These are phyloP conservation scores for Farysia itapuensis DNA, from an alignment of 1,284 basidiomycete species.

Conservation along the genomic window DNA sequence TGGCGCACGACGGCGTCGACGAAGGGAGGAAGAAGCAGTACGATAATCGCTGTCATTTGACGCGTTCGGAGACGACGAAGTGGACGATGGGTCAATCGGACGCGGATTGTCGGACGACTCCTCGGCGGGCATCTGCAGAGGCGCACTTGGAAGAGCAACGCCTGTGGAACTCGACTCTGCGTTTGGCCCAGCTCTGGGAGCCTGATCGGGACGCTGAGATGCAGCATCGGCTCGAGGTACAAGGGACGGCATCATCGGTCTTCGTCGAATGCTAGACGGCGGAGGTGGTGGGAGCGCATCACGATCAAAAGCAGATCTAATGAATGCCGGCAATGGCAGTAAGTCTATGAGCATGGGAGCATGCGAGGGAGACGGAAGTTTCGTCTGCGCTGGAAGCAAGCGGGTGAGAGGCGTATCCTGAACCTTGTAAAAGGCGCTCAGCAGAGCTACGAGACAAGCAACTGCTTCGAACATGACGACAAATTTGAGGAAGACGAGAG, in stretches of 20 bases:
- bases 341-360: slow-evolving; percentile 22
- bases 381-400: slow-evolving; percentile 10
- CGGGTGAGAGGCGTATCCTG: slow-evolving; percentile 13
- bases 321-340: slow-evolving; percentile 11
- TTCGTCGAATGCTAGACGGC: slow-evolving; percentile 5
- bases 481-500: slow-evolving; percentile 10
- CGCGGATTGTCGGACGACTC: not conserved
- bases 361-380: slow-evolving; percentile 37
- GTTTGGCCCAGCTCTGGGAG: slow-evolving; percentile 20
- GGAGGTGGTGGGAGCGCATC: slow-evolving; percentile 1
- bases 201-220: slow-evolving; percentile 5
- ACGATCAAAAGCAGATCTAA: slow-evolving; percentile 13
- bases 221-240: not conserved
- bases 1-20: slow-evolving; percentile 26
- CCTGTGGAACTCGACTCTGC: slow-evolving; percentile 19
- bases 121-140: slow-evolving; percentile 1
- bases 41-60: not conserved
- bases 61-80: not conserved
- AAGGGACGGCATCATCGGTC: slow-evolving; percentile 31
- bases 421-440: slow-evolving; percentile 25
- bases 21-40: slow-evolving; percentile 1
- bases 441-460: slow-evolving; percentile 12
- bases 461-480: slow-evolving; percentile 22
- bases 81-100: not conserved
- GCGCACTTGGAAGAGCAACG: slow-evolving; percentile 24